Evolutionary conservation across 495 filamentous ascomycete species (phyloP).

Genomic region (Penicillium longicatenatum): DNA sequence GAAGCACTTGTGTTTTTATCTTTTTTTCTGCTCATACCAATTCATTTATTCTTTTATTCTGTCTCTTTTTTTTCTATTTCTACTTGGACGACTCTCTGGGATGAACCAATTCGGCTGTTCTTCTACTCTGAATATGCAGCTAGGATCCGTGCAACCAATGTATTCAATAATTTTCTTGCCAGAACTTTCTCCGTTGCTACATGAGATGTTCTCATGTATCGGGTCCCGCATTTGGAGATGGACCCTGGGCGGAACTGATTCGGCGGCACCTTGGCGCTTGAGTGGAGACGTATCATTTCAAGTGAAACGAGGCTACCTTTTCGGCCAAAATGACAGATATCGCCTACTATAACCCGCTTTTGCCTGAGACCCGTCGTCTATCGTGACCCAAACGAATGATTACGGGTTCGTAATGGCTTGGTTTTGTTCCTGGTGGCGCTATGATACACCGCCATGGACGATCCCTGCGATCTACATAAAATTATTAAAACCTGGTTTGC

Average conservation of each 20-base stretch:
- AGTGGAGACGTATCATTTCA: too few relatives aligned
- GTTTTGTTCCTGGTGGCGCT: neutral
- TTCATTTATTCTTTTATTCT: constrained; percentile 1
- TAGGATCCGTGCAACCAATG: neutral
- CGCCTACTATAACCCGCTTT: neutral
- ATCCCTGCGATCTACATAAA: constrained; percentile 8
- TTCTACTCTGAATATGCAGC: too few relatives aligned
- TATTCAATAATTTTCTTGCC: neutral
- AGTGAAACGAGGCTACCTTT: constrained; percentile 1
- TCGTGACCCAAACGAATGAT: neutral
- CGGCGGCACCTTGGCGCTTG: neutral
- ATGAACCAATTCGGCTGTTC: neutral
- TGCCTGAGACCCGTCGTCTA: neutral
- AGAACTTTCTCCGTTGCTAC: neutral
- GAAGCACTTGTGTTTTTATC: constrained; percentile 7
- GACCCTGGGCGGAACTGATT: constrained; percentile 4
- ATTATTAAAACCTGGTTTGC: neutral
- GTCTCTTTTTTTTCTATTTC: neutral
- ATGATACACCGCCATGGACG: constrained; percentile 5
- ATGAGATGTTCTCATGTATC: neutral
- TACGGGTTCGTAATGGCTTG: constrained; percentile 1
- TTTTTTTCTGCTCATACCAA: constrained; percentile 13
- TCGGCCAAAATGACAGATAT: neutral
- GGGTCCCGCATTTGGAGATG: constrained; percentile 8
- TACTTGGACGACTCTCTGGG: neutral